These are phyloP conservation scores for Fallopia convolvulus DNA, from an alignment of 148 eudicot species.

Conservation along the genomic window DNA sequence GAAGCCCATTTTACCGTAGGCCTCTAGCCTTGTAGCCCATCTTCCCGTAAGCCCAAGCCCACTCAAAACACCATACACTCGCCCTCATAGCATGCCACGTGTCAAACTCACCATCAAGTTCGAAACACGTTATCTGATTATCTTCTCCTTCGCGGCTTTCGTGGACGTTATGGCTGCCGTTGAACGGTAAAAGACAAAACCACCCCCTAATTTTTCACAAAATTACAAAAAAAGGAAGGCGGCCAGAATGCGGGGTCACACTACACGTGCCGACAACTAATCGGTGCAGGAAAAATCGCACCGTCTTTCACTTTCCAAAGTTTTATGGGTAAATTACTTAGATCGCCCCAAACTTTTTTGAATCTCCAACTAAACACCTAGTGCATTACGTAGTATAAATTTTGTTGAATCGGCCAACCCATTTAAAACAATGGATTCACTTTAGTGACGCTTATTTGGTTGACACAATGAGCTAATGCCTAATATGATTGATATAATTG, in stretches of 20 bases:
- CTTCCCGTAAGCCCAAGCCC: not conserved
- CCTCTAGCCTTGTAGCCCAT: not conserved
- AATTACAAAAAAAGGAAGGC: not conserved
- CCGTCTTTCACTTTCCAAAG: not conserved
- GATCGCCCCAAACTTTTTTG: not conserved
- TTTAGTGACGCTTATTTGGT: no score
- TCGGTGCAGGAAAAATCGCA: not conserved
- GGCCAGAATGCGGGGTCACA: not conserved
- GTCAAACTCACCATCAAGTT: not conserved
- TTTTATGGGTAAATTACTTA: not conserved
- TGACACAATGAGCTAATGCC: no score
- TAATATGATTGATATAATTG: no score
- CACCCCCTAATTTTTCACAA: not conserved
- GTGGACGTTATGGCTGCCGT: conserved; percentile 13
- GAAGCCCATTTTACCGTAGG: no score
- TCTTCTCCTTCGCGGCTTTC: not conserved
- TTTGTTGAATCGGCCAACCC: not conserved
- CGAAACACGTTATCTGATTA: not conserved
- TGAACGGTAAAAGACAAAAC: not conserved
- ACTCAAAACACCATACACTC: not conserved
- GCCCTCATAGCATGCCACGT: not conserved
- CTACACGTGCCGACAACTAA: not conserved
- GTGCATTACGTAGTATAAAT: not conserved
- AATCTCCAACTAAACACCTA: not conserved
- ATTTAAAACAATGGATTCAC: no score